Evolutionary conservation across 805 yeast species (phyloP).

Genomic region (Candida maesae): DNA sequence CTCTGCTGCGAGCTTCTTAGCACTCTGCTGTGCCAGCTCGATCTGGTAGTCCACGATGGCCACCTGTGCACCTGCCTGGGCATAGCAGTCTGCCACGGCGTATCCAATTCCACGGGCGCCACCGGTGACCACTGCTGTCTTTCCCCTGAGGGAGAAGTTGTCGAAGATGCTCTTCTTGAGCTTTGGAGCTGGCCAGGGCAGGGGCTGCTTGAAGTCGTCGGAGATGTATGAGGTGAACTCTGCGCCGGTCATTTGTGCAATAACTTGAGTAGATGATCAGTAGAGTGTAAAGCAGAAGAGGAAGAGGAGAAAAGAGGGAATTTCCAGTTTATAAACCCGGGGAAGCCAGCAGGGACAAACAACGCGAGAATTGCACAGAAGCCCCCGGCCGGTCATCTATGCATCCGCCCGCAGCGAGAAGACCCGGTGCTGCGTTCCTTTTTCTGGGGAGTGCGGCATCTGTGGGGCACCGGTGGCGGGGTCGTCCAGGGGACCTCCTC

Average conservation of each 20-base stretch:
- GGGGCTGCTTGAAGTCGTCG: constrained; percentile 28
- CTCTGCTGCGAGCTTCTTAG: constrained; percentile 47
- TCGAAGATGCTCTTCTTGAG: constrained; percentile 54
- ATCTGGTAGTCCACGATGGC: constrained; percentile 38
- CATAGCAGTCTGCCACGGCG: constrained; percentile 77
- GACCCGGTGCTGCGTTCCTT: constrained; percentile 1
- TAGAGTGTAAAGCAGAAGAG: neutral
- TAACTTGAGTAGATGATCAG: too few relatives aligned
- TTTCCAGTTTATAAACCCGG: neutral
- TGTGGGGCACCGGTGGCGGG: neutral
- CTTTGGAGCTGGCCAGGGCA: constrained; percentile 53
- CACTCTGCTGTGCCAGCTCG: constrained; percentile 50
- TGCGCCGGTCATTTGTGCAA: constrained; percentile 14
- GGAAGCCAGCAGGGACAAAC: neutral
- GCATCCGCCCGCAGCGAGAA: neutral
- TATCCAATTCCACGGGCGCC: constrained; percentile 80
- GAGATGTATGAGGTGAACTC: constrained; percentile 23
- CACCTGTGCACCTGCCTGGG: constrained; percentile 85
- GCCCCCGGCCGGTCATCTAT: constrained; percentile 3
- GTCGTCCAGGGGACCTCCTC: too few relatives aligned
- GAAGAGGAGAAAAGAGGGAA: neutral
- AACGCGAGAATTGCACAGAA: neutral
- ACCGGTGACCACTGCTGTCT: constrained; percentile 82
- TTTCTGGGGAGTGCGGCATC: constrained; percentile 1
- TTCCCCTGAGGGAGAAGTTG: constrained; percentile 74